Evolutionary conservation across 2,329 filamentous ascomycete species (phyloP), one percentile per base, ranked within the genome.

Genomic region (Aspergillus fumigatus): DNA sequence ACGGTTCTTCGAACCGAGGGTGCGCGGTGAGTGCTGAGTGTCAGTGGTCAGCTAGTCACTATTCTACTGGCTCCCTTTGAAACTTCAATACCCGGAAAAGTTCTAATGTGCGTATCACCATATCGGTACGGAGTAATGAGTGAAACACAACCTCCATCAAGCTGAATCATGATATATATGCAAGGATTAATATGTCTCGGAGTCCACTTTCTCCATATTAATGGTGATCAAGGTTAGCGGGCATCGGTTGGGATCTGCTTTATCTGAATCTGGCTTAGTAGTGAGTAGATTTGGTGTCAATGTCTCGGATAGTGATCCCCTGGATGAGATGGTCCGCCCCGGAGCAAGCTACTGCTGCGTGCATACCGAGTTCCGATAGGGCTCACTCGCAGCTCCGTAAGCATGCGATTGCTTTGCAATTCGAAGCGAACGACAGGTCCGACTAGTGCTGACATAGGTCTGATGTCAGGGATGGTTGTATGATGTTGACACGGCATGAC

Each of bases 261-360:
- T 38, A 38, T 38, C 32, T 38, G 14, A 38, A 17, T 38, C 32
- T 38, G 32, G 32, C 3, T 54, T 48, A 45, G 32, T 17, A 40
- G 19, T n/a, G 52, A 54, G n/a, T 54, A 47, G 26, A 52, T 41
- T 52, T 38, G 17, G 38, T 52, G 50, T 17, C 32, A 38, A 3
- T 38, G 32, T 17, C 14, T 38, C 41, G 41, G 8, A 45, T 45
- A 45, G 8, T 5, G 14, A 17, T 38, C 14, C 14, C n/a, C 7
- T 38, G 32, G 6, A 38, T 6, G 29, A 17, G 32, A 38, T 38
- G 32, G 32, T 9, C 41, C n/a, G 41, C 21, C 23, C 41, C 10
- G 41, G 19, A 10, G 19, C 19, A 7, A 19, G 19, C 19, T 17
- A 19, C 19, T 23, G 41, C 21, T 45, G 19, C 21, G 19, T 21